Percentiles rank a stretch among this genome's conserved stretches.
phyloP scores from a whole-genome alignment of 1,284 basidiomycete genomes.

The Cystobasidium sp. region DNA sequence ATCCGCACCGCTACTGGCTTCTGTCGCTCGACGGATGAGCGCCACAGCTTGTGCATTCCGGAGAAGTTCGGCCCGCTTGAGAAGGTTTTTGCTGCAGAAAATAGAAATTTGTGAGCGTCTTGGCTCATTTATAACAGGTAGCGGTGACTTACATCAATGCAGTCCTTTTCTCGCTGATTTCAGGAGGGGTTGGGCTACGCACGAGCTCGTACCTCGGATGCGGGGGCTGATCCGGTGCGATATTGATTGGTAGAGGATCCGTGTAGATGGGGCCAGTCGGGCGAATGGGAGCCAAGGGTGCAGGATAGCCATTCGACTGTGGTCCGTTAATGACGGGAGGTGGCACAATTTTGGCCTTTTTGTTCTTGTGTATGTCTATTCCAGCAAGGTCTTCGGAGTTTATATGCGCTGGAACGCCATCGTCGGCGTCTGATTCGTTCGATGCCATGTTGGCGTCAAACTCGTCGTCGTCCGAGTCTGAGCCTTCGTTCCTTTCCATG shows the following conservation, averaged over 20 bases:
- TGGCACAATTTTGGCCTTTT: background rate
- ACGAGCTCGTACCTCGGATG: conserved; percentile 6
- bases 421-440: background rate
- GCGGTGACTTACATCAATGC: background rate
- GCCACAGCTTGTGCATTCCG: background rate
- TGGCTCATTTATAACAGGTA: background rate
- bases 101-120: background rate
- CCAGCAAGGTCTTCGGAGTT: background rate
- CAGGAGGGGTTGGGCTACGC: conserved; percentile 23
- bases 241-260: conserved; percentile 7
- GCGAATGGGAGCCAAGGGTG: background rate
- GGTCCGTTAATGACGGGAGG: background rate
- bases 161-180: conserved; percentile 5
- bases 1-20: background rate
- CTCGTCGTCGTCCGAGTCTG: conserved; percentile 12
- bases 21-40: conserved; percentile 1
- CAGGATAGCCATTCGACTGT: background rate
- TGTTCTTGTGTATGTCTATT: background rate
- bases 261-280: background rate
- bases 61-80: conserved; percentile 5
- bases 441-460: background rate
- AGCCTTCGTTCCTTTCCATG: background rate
- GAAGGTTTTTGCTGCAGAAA: conserved; percentile 16
- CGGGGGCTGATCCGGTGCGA: conserved; percentile 8
- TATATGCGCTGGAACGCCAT: background rate